Conservation (phyloP, 2,329 filamentous ascomycete species). For the Diaporthe sp. region DNA sequence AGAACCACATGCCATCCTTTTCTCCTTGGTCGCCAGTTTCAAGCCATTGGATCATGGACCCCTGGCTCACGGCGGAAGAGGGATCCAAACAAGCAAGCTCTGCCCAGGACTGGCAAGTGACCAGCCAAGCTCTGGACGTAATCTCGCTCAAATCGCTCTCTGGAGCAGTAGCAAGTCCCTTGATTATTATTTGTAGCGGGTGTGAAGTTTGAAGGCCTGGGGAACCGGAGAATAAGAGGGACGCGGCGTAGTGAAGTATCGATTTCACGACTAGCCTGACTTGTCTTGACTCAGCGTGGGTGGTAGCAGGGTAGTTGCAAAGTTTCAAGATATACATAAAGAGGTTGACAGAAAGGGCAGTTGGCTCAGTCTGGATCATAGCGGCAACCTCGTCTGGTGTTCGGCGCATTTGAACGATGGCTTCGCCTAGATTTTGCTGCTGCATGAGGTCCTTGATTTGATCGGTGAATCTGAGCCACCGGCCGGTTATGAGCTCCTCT, state of each 20-base stretch:
- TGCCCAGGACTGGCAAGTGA: not conserved
- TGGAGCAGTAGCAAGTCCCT: not conserved
- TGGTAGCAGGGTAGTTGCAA: not conserved
- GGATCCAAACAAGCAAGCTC: not conserved
- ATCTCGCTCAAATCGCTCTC: slow-evolving; percentile 1
- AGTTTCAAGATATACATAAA: not conserved
- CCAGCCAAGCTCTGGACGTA: not conserved
- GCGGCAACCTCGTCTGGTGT: slow-evolving; percentile 8
- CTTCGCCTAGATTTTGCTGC: not conserved
- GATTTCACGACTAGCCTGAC: not conserved
- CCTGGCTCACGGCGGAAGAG: not conserved
- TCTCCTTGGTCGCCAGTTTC: not conserved
- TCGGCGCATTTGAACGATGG: slow-evolving; percentile 1
- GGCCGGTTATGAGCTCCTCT: not conserved
- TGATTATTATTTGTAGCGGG: not conserved
- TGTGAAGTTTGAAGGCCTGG: not conserved
- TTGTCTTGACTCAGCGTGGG: not conserved
- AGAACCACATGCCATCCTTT: not conserved
- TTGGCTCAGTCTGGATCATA: not conserved
- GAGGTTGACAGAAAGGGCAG: not conserved
- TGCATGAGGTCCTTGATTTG: slow-evolving; percentile 2
- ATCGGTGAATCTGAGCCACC: not conserved
- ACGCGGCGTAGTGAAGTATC: not conserved
- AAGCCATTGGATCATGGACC: not conserved
- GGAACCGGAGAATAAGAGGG: not conserved